Conservation (phyloP, 179 eudicot species). For the Drosera spatulata region DNA sequence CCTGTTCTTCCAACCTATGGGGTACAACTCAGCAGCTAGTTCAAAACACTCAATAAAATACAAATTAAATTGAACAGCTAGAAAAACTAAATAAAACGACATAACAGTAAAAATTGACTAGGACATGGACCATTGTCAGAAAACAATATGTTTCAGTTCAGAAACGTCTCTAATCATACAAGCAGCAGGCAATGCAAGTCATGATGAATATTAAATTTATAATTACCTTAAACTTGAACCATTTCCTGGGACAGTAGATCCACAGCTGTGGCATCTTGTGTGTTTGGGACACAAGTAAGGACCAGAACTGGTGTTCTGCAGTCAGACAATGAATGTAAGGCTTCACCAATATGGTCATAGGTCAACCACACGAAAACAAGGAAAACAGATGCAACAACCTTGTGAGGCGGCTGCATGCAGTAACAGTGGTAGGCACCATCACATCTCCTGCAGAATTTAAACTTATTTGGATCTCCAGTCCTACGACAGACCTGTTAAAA, state of each 20-base stretch:
- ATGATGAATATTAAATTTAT: neutral
- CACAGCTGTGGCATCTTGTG: slow-evolving; percentile 94
- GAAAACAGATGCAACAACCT: slow-evolving; percentile 23
- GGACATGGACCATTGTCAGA: too few relatives aligned
- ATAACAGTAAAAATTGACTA: too few relatives aligned
- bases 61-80: too few relatives aligned
- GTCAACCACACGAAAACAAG: slow-evolving; percentile 1
- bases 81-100: too few relatives aligned
- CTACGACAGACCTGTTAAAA: slow-evolving; percentile 66
- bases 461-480: slow-evolving; percentile 82
- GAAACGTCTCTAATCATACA: too few relatives aligned
- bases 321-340: neutral
- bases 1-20: too few relatives aligned
- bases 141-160: too few relatives aligned
- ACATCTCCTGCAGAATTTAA: slow-evolving; percentile 90
- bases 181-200: too few relatives aligned
- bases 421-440: slow-evolving; percentile 79
- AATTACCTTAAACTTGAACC: slow-evolving; percentile 76
- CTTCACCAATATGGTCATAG: neutral
- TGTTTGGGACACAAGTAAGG: slow-evolving; percentile 96
- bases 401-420: slow-evolving; percentile 76
- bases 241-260: slow-evolving; percentile 85
- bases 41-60: too few relatives aligned
- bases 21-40: too few relatives aligned
- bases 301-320: slow-evolving; percentile 88